These are phyloP conservation scores for Apostasia shenzhenica DNA, from an alignment of 106 monocot species.

Conservation along the genomic window DNA sequence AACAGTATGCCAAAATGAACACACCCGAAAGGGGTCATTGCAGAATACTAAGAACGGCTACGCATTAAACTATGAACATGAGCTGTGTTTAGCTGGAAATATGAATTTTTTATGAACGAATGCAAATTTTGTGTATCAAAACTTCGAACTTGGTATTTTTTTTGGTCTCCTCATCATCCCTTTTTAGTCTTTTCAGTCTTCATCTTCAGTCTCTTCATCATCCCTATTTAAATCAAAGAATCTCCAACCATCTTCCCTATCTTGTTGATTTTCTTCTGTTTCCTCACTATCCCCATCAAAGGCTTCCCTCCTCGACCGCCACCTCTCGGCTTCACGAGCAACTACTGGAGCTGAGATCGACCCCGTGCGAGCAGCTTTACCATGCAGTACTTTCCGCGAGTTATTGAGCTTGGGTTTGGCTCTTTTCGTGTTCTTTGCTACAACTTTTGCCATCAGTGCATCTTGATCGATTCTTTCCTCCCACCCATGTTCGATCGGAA, in stretches of 20 bases:
- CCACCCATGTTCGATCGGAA: conserved; percentile 4
- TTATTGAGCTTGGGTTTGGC: conserved; percentile 11
- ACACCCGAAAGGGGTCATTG: too few relatives aligned
- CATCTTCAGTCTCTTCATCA: conserved; percentile 72
- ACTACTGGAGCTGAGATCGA: conserved; percentile 2
- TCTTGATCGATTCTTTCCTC: conserved; percentile 27
- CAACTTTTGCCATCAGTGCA: conserved; percentile 16
- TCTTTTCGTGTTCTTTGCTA: conserved; percentile 16
- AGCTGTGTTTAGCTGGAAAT: too few relatives aligned
- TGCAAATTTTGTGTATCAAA: too few relatives aligned
- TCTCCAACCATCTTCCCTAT: conserved; percentile 33
- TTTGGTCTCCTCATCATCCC: too few relatives aligned
- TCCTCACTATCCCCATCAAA: conserved; percentile 52
- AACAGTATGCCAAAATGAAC: too few relatives aligned
- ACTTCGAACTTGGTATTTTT: too few relatives aligned
- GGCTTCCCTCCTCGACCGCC: conserved; percentile 15
- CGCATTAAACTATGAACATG: too few relatives aligned
- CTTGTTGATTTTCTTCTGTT: conserved; percentile 45
- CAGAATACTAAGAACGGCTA: too few relatives aligned
- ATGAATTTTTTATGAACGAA: too few relatives aligned
- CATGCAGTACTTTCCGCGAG: conserved; percentile 17
- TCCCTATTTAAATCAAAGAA: conserved; percentile 28
- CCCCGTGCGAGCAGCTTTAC: conserved; percentile 14
- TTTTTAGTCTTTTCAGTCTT: conserved; percentile 22
- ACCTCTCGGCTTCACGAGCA: conserved; percentile 6